Evolutionary conservation across 768 basidiomycete genomes (phyloP).

Genomic region (Lentinula raphanica): DNA sequence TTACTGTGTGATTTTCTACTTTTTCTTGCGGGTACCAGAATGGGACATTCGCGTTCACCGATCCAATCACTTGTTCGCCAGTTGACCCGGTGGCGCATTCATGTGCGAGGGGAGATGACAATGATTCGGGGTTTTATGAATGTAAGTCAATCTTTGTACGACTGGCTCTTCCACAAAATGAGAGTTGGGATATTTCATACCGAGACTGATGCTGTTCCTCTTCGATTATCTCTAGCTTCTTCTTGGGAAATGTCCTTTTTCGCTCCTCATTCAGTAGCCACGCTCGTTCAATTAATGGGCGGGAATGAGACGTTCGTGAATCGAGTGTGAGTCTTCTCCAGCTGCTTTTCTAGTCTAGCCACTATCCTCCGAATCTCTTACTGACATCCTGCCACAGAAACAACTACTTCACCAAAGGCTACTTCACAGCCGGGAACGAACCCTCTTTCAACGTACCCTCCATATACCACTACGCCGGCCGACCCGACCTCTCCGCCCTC

Average conservation of each 20-base stretch:
- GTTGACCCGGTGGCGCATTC: slow-evolving; percentile 42
- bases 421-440: slow-evolving; percentile 45
- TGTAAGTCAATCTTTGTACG: slow-evolving; percentile 25
- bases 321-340: slow-evolving; percentile 35
- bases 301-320: slow-evolving; percentile 36
- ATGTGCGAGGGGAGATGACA: slow-evolving; percentile 44
- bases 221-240: slow-evolving; percentile 28
- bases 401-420: slow-evolving; percentile 39
- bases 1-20: too few species aligned
- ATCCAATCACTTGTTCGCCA: slow-evolving; percentile 46
- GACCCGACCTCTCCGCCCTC: slow-evolving; percentile 44
- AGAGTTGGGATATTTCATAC: too few species aligned
- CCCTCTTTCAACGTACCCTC: slow-evolving; percentile 44
- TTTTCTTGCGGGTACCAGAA: slow-evolving; percentile 25
- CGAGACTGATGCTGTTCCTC: too few species aligned
- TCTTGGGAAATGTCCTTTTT: slow-evolving; percentile 54
- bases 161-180: neutral
- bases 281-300: slow-evolving; percentile 42
- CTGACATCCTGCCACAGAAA: slow-evolving; percentile 26
- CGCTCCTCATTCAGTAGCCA: slow-evolving; percentile 46
- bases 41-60: slow-evolving; percentile 45
- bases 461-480: slow-evolving; percentile 44
- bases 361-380: neutral
- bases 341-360: neutral
- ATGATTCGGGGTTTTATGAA: slow-evolving; percentile 49